Percentiles rank a stretch among this genome's conserved stretches.
Conservation (phyloP, 768 basidiomycete genomes). For the Pleurotus eryngii region DNA sequence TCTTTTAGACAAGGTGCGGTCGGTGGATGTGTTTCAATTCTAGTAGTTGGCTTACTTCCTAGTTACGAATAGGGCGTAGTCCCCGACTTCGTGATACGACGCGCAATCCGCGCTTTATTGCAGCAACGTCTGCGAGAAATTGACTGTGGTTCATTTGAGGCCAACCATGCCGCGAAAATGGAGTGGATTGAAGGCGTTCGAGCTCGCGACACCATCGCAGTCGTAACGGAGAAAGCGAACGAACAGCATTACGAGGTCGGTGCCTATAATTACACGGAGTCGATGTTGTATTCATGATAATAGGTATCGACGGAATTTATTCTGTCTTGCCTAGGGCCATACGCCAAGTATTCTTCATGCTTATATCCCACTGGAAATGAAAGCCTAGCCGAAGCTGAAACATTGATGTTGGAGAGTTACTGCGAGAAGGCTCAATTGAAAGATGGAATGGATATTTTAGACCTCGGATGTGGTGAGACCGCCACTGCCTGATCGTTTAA, state of each 20-base stretch:
- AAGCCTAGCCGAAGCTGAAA: conserved; percentile 61
- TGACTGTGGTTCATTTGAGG: conserved; percentile 54
- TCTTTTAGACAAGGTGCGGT: conserved; percentile 20
- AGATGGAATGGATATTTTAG: conserved; percentile 61
- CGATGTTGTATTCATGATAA: background rate
- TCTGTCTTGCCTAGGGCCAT: conserved; percentile 59
- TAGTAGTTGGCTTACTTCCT: background rate
- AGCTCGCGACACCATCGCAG: conserved; percentile 50
- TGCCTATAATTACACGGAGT: background rate
- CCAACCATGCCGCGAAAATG: conserved; percentile 66
- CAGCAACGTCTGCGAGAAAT: conserved; percentile 58
- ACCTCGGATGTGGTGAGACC: conserved; percentile 62
- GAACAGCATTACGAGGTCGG: conserved; percentile 74
- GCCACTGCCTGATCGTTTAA: background rate
- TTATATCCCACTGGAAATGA: conserved; percentile 59
- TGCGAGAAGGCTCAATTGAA: conserved; percentile 59
- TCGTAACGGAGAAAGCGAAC: conserved; percentile 63
- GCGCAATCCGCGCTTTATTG: conserved; percentile 37
- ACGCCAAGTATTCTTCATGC: conserved; percentile 66
- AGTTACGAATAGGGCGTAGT: conserved; percentile 44
- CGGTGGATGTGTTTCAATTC: conserved; percentile 9
- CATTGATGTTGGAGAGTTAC: conserved; percentile 63
- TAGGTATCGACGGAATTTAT: conserved; percentile 63
- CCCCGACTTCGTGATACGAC: conserved; percentile 50
- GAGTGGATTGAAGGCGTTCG: conserved; percentile 58